Base-by-base conservation (phyloP, 345 rosid species). In the Brassica cretica region DNA sequence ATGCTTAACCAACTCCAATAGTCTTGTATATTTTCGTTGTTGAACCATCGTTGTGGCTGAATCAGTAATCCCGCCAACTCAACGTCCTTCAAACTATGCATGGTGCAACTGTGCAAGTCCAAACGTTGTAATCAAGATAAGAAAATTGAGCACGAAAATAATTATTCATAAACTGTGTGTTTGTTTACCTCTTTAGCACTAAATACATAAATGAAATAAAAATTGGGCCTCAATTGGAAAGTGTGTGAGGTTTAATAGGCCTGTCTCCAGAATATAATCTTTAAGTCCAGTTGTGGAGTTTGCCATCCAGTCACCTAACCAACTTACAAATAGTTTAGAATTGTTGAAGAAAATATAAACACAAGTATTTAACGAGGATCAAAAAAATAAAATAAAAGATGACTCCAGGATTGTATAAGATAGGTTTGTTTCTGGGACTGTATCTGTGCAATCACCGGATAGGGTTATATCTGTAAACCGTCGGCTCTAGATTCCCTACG, bases 121-220 rank as follows among this genome's bases (percentile, higher is more conserved):
- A 37, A 37, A 30, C n/a, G 66, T 62, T n/a, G 66, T 27, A 62
- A 62, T n/a, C 66, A 62, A 62, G 16, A 62, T 14, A 62, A 14
- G 0, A 29, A 8, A 16, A 16, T 16, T 53, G 60, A 53, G 46
- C 33, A 16, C 19, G 60, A 55, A 55, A 16, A 35, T 64, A 16
- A 64, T 64, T 16, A 30, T 8, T 46, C 64, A 18, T 16, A 5
- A 2, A 5, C 6, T 2, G 25, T 21, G 2, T 3, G 5, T 29
- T 18, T 39, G 18, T 29, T 71, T 74, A 81, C 94, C 87, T 88
- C 73, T 44, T 51, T 74, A 33, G 88, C 90, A 77, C 89, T 86
- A 63, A 82, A 69, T 90, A 88, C 35, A 83, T 24, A 1, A 81
- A 30, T 2, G 75, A 66, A 12, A 89, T 37, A 68, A 15, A 75